A percentile compares a stretch with the other conserved stretches of the same genome.
These are phyloP conservation scores for Amanita polypyramis DNA, from an alignment of 768 basidiomycete species.

Conservation along the genomic window DNA sequence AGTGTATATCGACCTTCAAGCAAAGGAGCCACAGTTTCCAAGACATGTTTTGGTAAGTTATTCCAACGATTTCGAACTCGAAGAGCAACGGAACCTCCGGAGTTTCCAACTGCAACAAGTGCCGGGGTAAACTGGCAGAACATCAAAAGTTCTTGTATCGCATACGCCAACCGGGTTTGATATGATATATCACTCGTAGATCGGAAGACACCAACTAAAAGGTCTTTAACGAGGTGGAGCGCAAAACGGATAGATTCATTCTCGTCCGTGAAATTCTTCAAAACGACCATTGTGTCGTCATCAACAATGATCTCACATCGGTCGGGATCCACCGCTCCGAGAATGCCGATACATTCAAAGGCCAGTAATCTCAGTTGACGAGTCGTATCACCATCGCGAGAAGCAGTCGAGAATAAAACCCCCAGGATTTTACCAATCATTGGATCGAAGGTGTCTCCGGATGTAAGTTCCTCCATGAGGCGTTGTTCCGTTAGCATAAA, in stretches of 20 bases:
- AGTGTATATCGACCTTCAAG: constrained; percentile 60
- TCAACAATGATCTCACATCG: constrained; percentile 58
- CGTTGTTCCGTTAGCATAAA: constrained; percentile 45
- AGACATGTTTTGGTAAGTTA: constrained; percentile 66
- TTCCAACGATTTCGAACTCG: constrained; percentile 75
- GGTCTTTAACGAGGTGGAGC: constrained; percentile 72
- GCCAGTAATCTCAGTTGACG: constrained; percentile 61
- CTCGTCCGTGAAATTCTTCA: constrained; percentile 73
- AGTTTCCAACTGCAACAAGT: constrained; percentile 45
- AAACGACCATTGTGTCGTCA: constrained; percentile 60
- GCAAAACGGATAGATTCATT: constrained; percentile 72
- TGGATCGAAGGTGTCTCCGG: constrained; percentile 83
- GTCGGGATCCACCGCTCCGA: constrained; percentile 95
- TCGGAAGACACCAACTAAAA: constrained; percentile 83
- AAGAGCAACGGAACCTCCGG: constrained; percentile 38
- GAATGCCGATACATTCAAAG: constrained; percentile 82
- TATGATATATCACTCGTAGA: constrained; percentile 92
- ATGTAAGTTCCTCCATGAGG: constrained; percentile 51
- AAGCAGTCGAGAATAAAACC: constrained; percentile 56
- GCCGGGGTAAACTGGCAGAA: constrained; percentile 80
- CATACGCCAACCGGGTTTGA: constrained; percentile 81
- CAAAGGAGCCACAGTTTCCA: constrained; percentile 80
- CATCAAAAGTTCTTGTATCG: constrained; percentile 82
- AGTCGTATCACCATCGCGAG: constrained; percentile 68
- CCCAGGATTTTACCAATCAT: constrained; percentile 58